phyloP scores from a whole-genome alignment of 768 basidiomycete species.

The Pleurotus pulmonarius region DNA sequence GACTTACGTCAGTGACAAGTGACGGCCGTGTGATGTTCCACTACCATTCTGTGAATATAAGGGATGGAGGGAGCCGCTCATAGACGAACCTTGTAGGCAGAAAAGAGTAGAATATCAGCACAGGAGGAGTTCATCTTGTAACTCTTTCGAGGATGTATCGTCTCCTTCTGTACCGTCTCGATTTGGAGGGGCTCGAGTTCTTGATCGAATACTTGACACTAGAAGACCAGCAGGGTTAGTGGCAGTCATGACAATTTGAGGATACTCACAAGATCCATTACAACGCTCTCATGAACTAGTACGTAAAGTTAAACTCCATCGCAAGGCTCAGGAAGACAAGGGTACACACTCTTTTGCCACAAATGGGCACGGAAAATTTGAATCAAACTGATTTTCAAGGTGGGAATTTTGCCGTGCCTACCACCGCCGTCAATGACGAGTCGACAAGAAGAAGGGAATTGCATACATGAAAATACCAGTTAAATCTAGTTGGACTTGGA shows the following conservation, averaged over 20 bases:
- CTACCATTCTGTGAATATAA: constrained; percentile 26
- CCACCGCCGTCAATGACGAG: neutral
- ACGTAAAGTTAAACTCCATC: constrained; percentile 5
- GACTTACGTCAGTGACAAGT: constrained; percentile 83
- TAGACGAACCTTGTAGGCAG: constrained; percentile 69
- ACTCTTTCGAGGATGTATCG: constrained; percentile 98
- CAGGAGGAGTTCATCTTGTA: constrained; percentile 99
- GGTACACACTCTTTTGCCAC: constrained; percentile 94
- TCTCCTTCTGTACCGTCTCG: constrained; percentile 99
- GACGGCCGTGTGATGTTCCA: constrained; percentile 99
- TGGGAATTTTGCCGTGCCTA: constrained; percentile 97
- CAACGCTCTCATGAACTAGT: constrained; percentile 83
- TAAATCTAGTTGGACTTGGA: constrained; percentile 98
- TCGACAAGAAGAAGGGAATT: neutral
- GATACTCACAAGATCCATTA: constrained; percentile 75
- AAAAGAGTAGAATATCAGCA: constrained; percentile 96
- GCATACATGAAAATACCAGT: constrained; percentile 91
- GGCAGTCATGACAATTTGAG: neutral
- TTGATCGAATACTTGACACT: constrained; percentile 99
- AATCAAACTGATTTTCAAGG: constrained; percentile 97
- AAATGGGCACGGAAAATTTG: constrained; percentile 99
- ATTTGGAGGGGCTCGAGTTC: constrained; percentile 97
- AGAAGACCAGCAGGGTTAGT: neutral
- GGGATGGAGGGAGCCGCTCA: neutral
- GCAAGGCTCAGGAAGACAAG: constrained; percentile 12